Evolutionary conservation across 2,329 filamentous ascomycete genomes (phyloP).

Genomic region (Penicillium thymicola): DNA sequence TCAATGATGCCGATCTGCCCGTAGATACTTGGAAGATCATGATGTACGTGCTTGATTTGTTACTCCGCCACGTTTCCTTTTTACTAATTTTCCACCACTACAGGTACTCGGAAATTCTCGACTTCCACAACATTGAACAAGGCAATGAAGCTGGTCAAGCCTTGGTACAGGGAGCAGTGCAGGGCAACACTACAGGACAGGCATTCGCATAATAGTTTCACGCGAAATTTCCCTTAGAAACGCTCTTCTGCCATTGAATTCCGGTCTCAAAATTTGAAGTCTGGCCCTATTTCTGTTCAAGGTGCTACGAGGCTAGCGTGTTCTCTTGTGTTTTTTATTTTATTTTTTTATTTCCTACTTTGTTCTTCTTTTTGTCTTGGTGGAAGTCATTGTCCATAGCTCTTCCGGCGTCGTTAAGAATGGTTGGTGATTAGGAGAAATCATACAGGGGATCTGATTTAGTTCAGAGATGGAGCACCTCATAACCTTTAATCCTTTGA

Average conservation of each 20-base stretch:
- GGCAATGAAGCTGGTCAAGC: constrained; percentile 32
- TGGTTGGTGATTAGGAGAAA: constrained; percentile 22
- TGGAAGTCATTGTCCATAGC: constrained; percentile 26
- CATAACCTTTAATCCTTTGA: constrained; percentile 2
- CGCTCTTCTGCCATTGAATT: constrained; percentile 5
- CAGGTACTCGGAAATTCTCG: constrained; percentile 98
- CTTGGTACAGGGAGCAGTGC: constrained; percentile 26
- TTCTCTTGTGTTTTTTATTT: constrained; percentile 1
- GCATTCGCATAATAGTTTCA: constrained; percentile 24
- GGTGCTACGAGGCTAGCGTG: constrained; percentile 17
- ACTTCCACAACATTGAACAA: constrained; percentile 90
- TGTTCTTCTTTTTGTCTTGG: constrained; percentile 14
- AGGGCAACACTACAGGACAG: constrained; percentile 19
- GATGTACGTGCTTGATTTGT: constrained; percentile 66
- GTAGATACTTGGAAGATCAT: constrained; percentile 99
- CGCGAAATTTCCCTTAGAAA: neutral
- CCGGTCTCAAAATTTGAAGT: constrained; percentile 15
- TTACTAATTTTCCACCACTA: constrained; percentile 9
- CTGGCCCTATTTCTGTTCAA: constrained; percentile 20
- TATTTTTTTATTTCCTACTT: constrained; percentile 9
- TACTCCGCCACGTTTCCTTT: neutral
- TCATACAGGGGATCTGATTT: constrained; percentile 11
- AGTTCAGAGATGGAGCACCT: constrained; percentile 6
- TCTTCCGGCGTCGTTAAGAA: constrained; percentile 27
- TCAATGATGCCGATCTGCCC: constrained; percentile 95